phyloP scores from a whole-genome alignment of 148 eudicot species.

The Rheum nobile region DNA sequence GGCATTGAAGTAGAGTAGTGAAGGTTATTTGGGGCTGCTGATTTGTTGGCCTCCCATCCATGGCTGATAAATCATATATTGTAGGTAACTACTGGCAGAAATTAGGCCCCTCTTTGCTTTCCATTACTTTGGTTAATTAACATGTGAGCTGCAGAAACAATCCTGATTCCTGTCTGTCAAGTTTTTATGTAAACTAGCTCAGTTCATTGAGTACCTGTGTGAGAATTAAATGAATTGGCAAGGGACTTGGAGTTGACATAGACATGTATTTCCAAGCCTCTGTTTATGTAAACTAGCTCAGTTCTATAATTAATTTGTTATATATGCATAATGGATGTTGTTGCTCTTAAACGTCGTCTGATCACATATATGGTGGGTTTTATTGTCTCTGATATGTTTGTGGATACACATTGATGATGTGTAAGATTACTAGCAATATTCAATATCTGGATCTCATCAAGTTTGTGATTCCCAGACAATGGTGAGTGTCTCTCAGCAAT shows the following conservation, averaged over 20 bases:
- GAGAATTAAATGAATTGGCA: slow-evolving; percentile 24
- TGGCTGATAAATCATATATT: slow-evolving; percentile 20
- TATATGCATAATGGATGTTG: background rate
- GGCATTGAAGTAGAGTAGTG: slow-evolving; percentile 16
- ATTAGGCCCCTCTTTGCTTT: background rate
- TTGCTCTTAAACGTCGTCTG: background rate
- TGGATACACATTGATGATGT: background rate
- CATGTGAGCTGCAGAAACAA: slow-evolving; percentile 30
- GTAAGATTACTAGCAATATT: background rate
- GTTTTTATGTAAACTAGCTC: slow-evolving; percentile 20
- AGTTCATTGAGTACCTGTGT: slow-evolving; percentile 3
- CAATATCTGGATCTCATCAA: no score
- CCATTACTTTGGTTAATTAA: slow-evolving; percentile 13
- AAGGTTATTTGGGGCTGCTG: slow-evolving; percentile 13
- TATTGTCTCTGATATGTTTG: slow-evolving; percentile 5
- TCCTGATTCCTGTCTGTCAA: slow-evolving; percentile 17
- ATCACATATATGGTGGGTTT: background rate
- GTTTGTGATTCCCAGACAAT: no score
- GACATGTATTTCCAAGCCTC: background rate
- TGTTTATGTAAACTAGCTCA: slow-evolving; percentile 2
- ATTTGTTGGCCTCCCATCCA: slow-evolving; percentile 11
- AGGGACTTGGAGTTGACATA: slow-evolving; percentile 9
- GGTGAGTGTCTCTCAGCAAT: no score
- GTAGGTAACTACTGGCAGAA: slow-evolving; percentile 23
- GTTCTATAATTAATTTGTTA: background rate